Conservation (phyloP, 495 filamentous ascomycete species). For the Cercophora scortea region DNA sequence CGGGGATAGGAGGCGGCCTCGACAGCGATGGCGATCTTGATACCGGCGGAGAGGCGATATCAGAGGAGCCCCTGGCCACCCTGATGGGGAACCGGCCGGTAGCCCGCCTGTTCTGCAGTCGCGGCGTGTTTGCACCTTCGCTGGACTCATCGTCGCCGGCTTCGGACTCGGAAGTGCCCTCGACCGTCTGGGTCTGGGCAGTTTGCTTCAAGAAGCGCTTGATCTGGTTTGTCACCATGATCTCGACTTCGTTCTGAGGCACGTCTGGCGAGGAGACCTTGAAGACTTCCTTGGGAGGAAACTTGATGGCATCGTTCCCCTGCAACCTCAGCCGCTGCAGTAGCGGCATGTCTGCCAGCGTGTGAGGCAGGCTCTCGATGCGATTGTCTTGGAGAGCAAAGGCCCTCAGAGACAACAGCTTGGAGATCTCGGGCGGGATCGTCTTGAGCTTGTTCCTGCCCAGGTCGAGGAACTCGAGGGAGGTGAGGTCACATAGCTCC, state of each 20-base stretch:
- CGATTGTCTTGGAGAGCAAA: slow-evolving; percentile 73
- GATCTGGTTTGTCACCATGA: slow-evolving; percentile 62
- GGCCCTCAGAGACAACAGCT: slow-evolving; percentile 62
- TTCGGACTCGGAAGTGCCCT: slow-evolving; percentile 36
- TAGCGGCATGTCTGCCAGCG: slow-evolving; percentile 74
- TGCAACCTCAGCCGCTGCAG: slow-evolving; percentile 76
- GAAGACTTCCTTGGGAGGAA: slow-evolving; percentile 54
- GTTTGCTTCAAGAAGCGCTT: slow-evolving; percentile 61
- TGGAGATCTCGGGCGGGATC: slow-evolving; percentile 68
- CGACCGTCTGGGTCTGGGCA: slow-evolving; percentile 39
- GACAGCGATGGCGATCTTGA: slow-evolving; percentile 32
- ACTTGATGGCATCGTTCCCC: slow-evolving; percentile 62
- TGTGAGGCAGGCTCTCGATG: slow-evolving; percentile 69
- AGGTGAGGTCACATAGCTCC: slow-evolving; percentile 61
- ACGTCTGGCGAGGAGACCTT: slow-evolving; percentile 34
- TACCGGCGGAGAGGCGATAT: slow-evolving; percentile 12
- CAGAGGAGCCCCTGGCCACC: slow-evolving; percentile 43
- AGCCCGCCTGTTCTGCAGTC: slow-evolving; percentile 54
- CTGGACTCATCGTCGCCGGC: slow-evolving; percentile 52
- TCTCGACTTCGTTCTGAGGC: slow-evolving; percentile 34
- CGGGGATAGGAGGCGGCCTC: slow-evolving; percentile 62
- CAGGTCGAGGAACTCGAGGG: slow-evolving; percentile 87
- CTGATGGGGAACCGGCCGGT: slow-evolving; percentile 76
- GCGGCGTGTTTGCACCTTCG: slow-evolving; percentile 61
- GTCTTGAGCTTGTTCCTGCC: slow-evolving; percentile 70